These are phyloP conservation scores for Cyberlindnera maclurae DNA, from an alignment of 805 yeast genomes.

Conservation along the genomic window DNA sequence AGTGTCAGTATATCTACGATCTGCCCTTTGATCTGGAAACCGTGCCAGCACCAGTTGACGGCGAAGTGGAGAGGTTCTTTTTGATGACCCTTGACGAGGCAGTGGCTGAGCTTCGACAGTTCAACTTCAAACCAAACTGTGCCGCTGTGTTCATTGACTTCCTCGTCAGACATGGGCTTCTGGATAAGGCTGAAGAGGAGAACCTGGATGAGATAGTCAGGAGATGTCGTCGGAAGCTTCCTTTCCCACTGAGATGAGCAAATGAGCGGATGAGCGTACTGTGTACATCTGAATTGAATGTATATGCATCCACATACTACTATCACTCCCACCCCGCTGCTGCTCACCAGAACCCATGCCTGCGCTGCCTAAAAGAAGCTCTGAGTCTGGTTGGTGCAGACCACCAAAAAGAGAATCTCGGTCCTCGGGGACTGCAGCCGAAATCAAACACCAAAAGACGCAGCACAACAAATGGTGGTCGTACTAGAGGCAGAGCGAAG, in stretches of 20 bases:
- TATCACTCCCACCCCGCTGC: no score
- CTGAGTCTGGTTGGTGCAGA: no score
- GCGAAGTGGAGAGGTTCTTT: slow-evolving; percentile 69
- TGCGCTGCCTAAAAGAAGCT: no score
- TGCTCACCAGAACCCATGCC: no score
- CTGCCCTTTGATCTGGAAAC: slow-evolving; percentile 39
- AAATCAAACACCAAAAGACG: no score
- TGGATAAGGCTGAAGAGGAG: slow-evolving; percentile 61
- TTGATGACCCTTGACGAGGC: slow-evolving; percentile 59
- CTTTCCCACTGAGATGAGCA: slow-evolving; percentile 50
- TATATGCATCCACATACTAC: no score
- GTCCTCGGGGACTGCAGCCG: no score
- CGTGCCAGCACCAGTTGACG: slow-evolving; percentile 57
- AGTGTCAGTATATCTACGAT: slow-evolving; percentile 78
- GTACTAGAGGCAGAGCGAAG: no score
- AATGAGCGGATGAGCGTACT: no score
- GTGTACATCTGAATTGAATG: no score
- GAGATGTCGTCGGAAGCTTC: slow-evolving; percentile 61
- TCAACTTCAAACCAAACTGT: slow-evolving; percentile 86
- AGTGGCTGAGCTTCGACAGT: slow-evolving; percentile 36
- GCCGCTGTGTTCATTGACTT: slow-evolving; percentile 77
- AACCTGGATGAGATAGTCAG: slow-evolving; percentile 52
- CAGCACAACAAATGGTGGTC: no score
- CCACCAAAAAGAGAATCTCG: no score
- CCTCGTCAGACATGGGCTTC: slow-evolving; percentile 72